Evolutionary conservation across 1,284 basidiomycete species (phyloP), one percentile per base, ranked within the genome.

Genomic region (Cyathus olla): DNA sequence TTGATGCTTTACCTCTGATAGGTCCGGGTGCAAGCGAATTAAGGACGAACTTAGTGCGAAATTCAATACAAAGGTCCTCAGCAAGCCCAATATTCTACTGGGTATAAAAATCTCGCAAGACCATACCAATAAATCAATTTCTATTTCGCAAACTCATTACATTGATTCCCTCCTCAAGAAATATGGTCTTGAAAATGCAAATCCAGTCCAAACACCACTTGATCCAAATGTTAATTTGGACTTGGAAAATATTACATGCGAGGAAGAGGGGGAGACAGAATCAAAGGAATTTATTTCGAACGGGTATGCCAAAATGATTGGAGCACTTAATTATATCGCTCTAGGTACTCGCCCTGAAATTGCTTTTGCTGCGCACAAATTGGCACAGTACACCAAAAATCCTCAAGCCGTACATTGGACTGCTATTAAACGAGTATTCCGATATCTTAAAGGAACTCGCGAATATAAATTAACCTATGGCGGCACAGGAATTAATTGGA

Each of bases 321-420:
- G 76, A 0, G 72, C 63, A 1, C 62, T 79, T 4, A 75, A 76
- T 68, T 80, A 76, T 59, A 55, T 72, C 6, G 71, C 72, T 15
- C 56, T 73, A 0, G 67, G 66, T 11, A 76, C 72, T 2, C 61
- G 74, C 13, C 76, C 76, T 2, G 77, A 81, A 57, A 75, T 80
- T 35, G 68, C 71, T 3, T 75, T 66, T 55, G 31, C 31, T 35
- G 31, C 13, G 31, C 31, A 35, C 31, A 35, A 35, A 35, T 35
- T 35, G 13, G 31, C 31, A 35, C 31, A 35, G 13, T 35, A 8
- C 31, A 35, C 31, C 8, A 35, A 35, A 13, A 35, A 13, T 35
- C 31, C 31, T 8, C 6, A 35, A 35, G 6, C 13, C 6, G 13
- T 35, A 13, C 31, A 35, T 35, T 35, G 31, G 31, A 35, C 31